Percentiles rank a stretch among this genome's conserved stretches.
Evolutionary conservation across 306 rosid species (phyloP).

Genomic region (Quercus parvula): DNA sequence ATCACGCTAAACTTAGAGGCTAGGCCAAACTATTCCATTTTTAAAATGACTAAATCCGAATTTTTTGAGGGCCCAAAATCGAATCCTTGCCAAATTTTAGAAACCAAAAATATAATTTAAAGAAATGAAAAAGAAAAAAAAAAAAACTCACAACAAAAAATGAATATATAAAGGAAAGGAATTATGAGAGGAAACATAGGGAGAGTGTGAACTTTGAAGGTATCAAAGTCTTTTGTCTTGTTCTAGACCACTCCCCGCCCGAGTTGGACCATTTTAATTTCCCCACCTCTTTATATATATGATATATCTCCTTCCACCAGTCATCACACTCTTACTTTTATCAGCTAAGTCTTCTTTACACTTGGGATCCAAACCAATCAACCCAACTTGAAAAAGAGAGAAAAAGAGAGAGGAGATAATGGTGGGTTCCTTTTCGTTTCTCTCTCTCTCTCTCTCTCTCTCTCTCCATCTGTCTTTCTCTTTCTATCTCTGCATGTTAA

Average conservation of each 20-base stretch:
- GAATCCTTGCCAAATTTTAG: too few relatives aligned
- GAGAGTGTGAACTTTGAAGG: slow-evolving; percentile 8
- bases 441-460: background rate
- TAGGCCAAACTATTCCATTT: too few relatives aligned
- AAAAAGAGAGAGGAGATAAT: slow-evolving; percentile 27
- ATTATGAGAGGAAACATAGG: background rate
- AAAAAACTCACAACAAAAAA: background rate
- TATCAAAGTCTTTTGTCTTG: slow-evolving; percentile 37
- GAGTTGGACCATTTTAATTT: slow-evolving; percentile 1
- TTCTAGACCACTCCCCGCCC: slow-evolving; percentile 38
- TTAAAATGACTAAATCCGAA: too few relatives aligned
- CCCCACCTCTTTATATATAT: slow-evolving; percentile 28
- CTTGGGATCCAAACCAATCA: slow-evolving; percentile 30
- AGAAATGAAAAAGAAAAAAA: background rate
- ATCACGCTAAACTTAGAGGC: too few relatives aligned
- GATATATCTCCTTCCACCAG: slow-evolving; percentile 32
- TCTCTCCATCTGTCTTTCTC: background rate
- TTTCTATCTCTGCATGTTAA: background rate
- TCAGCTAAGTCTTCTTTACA: slow-evolving; percentile 25
- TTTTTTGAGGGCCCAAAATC: too few relatives aligned
- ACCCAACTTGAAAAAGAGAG: slow-evolving; percentile 12
- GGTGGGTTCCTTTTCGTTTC: slow-evolving; percentile 25
- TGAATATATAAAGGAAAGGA: background rate
- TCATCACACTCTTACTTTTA: slow-evolving; percentile 13
- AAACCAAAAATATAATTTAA: background rate